Evolutionary conservation across 2,329 filamentous ascomycete species (phyloP).

Genomic region (Penicillium sp.): DNA sequence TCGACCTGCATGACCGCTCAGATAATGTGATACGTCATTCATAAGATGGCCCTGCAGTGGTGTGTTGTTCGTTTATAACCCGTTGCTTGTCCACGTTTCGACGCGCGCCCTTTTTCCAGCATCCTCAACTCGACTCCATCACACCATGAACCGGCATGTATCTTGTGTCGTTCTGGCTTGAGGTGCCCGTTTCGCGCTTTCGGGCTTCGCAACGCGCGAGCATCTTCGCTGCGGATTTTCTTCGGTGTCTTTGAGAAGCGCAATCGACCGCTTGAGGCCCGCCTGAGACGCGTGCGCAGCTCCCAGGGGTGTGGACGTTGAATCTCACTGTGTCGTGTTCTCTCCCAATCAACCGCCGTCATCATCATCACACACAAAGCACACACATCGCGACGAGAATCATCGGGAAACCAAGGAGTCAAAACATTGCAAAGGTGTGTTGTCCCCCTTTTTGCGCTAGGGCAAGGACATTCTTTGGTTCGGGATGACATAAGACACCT

Average conservation of each 20-base stretch:
- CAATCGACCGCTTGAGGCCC: neutral
- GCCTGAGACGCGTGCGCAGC: too few species aligned
- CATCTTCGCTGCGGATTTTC: neutral
- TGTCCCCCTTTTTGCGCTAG: neutral
- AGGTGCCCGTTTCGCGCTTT: conserved; percentile 5
- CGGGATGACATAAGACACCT: conserved; percentile 9
- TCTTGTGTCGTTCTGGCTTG: conserved; percentile 6
- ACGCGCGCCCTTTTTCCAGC: neutral
- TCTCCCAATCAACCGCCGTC: neutral
- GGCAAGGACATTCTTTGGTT: conserved; percentile 4
- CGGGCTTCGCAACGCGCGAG: conserved; percentile 1
- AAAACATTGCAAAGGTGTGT: neutral
- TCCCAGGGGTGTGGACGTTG: neutral
- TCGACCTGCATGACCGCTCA: conserved; percentile 13
- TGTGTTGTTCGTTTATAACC: conserved; percentile 10
- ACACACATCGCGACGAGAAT: too few species aligned
- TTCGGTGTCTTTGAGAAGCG: neutral
- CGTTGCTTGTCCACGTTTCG: neutral
- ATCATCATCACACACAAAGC: neutral
- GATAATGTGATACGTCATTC: conserved; percentile 10
- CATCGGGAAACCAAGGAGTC: too few species aligned
- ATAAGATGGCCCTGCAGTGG: neutral
- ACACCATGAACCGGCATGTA: conserved; percentile 16
- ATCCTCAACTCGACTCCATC: conserved; percentile 1
- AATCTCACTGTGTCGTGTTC: neutral